phyloP scores from a whole-genome alignment of 202 grass and related monocot genomes.

The Eragrostis tef region DNA sequence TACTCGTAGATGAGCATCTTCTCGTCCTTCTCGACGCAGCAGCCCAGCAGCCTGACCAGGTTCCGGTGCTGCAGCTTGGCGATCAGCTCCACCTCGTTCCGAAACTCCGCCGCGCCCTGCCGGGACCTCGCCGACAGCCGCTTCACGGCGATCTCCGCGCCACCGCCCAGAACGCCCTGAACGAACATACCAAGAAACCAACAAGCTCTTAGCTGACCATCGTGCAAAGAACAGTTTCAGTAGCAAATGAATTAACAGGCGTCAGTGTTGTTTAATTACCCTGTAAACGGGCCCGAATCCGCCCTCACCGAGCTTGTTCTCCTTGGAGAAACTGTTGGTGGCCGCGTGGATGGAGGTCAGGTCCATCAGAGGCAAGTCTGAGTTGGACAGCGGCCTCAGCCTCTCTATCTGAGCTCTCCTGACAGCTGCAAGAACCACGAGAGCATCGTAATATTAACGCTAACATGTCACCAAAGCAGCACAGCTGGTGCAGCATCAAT shows the following conservation, averaged over 20 bases:
- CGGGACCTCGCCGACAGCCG: conserved; percentile 72
- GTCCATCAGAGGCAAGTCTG: conserved; percentile 83
- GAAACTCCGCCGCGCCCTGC: conserved; percentile 77
- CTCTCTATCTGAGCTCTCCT: conserved; percentile 71
- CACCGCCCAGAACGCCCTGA: conserved; percentile 69
- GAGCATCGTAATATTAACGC: background rate
- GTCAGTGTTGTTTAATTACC: conserved; percentile 40
- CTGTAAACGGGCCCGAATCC: conserved; percentile 88
- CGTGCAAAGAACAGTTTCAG: background rate
- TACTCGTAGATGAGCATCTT: conserved; percentile 95
- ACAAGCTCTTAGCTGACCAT: background rate
- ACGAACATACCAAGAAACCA: background rate
- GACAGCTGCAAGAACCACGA: conserved; percentile 59
- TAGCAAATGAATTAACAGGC: background rate
- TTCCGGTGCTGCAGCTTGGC: conserved; percentile 97
- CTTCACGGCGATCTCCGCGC: conserved; percentile 85
- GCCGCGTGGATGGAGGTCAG: conserved; percentile 64
- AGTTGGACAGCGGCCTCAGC: conserved; percentile 68
- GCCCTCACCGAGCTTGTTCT: conserved; percentile 94
- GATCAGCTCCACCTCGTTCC: conserved; percentile 90
- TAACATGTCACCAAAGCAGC: conserved; percentile 7
- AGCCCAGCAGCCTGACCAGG: conserved; percentile 80
- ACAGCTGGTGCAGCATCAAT: conserved; percentile 6
- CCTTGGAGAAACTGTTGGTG: conserved; percentile 80
- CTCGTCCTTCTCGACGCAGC: conserved; percentile 84